phyloP scores from a whole-genome alignment of 495 filamentous ascomycete genomes.

The Echria macrotheca region DNA sequence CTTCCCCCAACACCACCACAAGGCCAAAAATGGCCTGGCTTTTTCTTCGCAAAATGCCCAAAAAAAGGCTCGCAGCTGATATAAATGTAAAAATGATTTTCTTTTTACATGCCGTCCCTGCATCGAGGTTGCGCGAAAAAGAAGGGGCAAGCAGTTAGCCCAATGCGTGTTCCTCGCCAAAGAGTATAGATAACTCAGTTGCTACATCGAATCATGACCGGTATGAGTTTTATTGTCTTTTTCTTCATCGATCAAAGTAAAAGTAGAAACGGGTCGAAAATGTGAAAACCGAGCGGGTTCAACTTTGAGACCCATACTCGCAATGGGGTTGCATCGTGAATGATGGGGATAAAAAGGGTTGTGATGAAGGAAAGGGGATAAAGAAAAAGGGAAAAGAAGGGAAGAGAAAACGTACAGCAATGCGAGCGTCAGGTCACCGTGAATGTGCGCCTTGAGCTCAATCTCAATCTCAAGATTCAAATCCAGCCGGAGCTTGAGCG shows the following conservation, averaged over 20 bases:
- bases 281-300: background rate
- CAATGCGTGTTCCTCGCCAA: no score
- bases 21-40: no score
- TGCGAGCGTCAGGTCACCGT: conserved; percentile 80
- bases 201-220: conserved; percentile 4
- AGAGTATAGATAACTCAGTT: no score
- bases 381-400: background rate
- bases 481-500: conserved; percentile 72
- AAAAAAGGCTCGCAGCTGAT: no score
- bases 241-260: background rate
- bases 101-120: no score
- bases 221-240: conserved; percentile 15
- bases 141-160: no score
- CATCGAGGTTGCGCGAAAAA: no score
- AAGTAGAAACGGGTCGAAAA: background rate
- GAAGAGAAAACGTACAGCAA: conserved; percentile 59
- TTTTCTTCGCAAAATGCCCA: no score
- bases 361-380: background rate
- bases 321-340: no score
- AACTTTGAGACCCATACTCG: conserved; percentile 1
- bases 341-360: no score
- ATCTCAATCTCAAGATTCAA: conserved; percentile 87
- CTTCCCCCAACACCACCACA: no score
- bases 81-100: no score
- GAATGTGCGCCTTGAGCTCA: conserved; percentile 85